Evolutionary conservation across 2,329 filamentous ascomycete species (phyloP).

Genomic region (Aspergillus clavatus): DNA sequence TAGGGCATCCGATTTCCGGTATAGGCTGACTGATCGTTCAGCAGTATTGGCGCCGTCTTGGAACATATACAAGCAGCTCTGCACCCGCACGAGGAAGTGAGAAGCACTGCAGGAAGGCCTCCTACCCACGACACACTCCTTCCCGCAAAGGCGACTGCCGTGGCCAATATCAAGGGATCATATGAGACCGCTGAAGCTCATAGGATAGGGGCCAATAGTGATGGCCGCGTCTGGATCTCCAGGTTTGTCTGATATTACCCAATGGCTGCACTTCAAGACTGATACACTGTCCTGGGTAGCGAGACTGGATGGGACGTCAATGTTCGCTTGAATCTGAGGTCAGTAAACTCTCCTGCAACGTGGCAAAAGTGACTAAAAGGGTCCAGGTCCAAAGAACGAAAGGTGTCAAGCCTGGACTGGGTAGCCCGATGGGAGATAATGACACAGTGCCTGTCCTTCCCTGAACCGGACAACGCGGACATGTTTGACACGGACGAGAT

Average conservation of each 20-base stretch:
- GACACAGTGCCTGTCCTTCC: slow-evolving; percentile 4
- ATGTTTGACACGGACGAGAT: slow-evolving; percentile 11
- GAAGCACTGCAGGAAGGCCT: not conserved
- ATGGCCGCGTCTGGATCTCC: not conserved
- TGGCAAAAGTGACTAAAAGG: not conserved
- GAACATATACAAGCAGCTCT: not conserved
- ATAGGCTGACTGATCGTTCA: not conserved
- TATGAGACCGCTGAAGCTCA: not conserved
- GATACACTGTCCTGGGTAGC: not conserved
- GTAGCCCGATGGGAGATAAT: slow-evolving; percentile 1
- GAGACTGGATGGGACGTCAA: not conserved
- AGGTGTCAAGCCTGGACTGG: slow-evolving; percentile 1
- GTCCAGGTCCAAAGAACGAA: not conserved
- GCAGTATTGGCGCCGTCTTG: not conserved
- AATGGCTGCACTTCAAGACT: not conserved
- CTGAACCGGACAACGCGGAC: slow-evolving; percentile 2
- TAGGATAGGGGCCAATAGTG: not conserved
- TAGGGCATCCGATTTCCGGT: not conserved
- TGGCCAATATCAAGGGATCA: too few relatives aligned
- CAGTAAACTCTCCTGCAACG: not conserved
- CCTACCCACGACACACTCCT: not conserved
- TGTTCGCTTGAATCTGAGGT: not conserved
- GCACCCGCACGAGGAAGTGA: too few relatives aligned
- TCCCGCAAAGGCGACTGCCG: too few relatives aligned
- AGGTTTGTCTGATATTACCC: not conserved